phyloP scores from a whole-genome alignment of 352 stramenopile genomes.

The Globisporangium megalacanthum region DNA sequence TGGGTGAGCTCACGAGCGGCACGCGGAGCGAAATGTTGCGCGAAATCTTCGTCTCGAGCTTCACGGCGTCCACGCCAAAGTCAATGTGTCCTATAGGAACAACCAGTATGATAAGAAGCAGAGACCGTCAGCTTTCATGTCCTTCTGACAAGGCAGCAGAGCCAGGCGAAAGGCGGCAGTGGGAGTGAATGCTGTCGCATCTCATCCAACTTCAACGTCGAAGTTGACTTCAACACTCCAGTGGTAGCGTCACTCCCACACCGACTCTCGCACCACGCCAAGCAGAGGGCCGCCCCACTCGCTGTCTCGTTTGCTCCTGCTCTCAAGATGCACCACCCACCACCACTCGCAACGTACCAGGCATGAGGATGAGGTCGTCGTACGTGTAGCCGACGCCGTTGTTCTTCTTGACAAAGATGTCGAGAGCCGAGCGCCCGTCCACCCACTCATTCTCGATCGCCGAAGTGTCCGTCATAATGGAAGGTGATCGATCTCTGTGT shows the following conservation, averaged over 20 bases:
- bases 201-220: conserved; percentile 17
- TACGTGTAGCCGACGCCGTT: conserved; percentile 69
- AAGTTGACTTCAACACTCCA: not conserved
- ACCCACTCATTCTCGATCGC: conserved; percentile 47
- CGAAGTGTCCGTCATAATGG: conserved; percentile 17
- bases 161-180: not conserved
- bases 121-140: not conserved
- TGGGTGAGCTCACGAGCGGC: conserved; percentile 97
- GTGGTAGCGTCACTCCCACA: not conserved
- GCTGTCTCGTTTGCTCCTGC: too few relatives aligned
- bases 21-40: conserved; percentile 95
- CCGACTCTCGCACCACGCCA: not conserved
- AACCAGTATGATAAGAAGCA: not conserved
- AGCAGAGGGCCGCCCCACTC: conserved; percentile 14
- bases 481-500: too few relatives aligned
- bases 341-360: conserved; percentile 20
- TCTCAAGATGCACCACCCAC: not conserved
- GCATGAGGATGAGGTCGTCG: conserved; percentile 75
- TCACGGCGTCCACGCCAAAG: conserved; percentile 92
- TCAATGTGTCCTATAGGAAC: conserved; percentile 80
- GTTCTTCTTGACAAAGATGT: conserved; percentile 88
- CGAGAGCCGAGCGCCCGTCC: conserved; percentile 69
- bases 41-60: conserved; percentile 93
- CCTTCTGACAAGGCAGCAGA: not conserved
- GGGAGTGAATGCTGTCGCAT: conserved; percentile 2